Evolutionary conservation across 306 rosid species (phyloP), one percentile per base, ranked within the genome.

Genomic region (Mimosa pudica): DNA sequence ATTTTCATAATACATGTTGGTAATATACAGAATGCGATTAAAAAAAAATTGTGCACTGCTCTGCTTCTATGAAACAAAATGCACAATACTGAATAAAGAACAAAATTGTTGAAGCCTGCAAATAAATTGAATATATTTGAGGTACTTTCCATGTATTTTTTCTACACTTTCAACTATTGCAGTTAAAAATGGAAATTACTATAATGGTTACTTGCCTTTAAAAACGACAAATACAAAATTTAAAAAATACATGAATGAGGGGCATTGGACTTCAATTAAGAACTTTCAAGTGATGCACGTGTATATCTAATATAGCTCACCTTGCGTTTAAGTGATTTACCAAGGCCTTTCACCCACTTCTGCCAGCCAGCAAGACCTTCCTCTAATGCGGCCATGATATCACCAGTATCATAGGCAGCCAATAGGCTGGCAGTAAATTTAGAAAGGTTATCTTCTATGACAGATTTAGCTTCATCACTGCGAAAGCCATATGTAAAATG

Each of bases 341-440:
- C 99, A 20, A 95, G 88, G 88, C 83, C 83, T 82, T 95, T 95
- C 80, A 95, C 94, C 99, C 99, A 95, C 67, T 93, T 93, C 84
- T 95, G 88, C 99, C 98, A 95, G 70, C 99, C 97, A 60, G 90
- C 79, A 73, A 65, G 96, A 64, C 98, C 98, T 79, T 91, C 97
- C 87, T 91, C 98, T 52, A 95, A 96, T 30, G 97, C 98, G 71
- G 60, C 78, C 13, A 79, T 41, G 36, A 95, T 76, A 73, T 91
- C 96, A 70, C 98, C 97, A 45, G 79, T 90, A 75, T 91, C 98
- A 81, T 89, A 93, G 79, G 99, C 97, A 81, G 92, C 93, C 80
- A 95, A 33, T 44, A 95, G 92, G 78, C 85, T 84, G 75, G 79
- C 85, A 45, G 93, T 84, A 86, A 95, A 87, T 58, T 93, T 97